Evolutionary conservation across 1,284 basidiomycete species (phyloP).

Genomic region (Pyrrhoderma noxium): DNA sequence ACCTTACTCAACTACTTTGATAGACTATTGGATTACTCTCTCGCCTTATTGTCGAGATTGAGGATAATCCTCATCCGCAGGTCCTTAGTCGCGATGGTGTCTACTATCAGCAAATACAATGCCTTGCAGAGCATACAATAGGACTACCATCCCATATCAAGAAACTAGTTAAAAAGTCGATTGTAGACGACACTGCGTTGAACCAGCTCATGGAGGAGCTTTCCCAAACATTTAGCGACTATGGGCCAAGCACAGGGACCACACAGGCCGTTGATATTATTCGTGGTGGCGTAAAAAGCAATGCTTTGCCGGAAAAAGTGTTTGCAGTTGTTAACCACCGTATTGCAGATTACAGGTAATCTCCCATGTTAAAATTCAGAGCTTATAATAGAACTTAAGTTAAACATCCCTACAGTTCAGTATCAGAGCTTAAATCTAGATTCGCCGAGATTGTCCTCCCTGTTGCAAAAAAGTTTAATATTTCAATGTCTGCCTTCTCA

Average conservation of each 20-base stretch:
- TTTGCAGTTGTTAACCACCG: conserved; percentile 38
- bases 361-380: neutral
- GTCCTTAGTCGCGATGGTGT: conserved; percentile 20
- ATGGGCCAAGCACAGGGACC: conserved; percentile 31
- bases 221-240: conserved; percentile 11
- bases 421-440: conserved; percentile 28
- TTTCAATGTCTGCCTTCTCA: conserved; percentile 27
- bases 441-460: conserved; percentile 29
- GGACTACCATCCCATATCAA: conserved; percentile 27
- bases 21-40: conserved; percentile 35
- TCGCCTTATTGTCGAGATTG: conserved; percentile 30
- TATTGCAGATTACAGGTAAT: conserved; percentile 29
- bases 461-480: conserved; percentile 25
- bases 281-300: conserved; percentile 40
- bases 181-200: conserved; percentile 24
- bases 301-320: conserved; percentile 36
- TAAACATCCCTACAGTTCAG: conserved; percentile 26
- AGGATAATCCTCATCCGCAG: conserved; percentile 30
- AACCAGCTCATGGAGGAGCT: conserved; percentile 25
- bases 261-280: conserved; percentile 48
- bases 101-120: conserved; percentile 25
- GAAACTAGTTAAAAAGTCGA: conserved; percentile 25
- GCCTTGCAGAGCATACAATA: conserved; percentile 29
- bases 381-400: too few species aligned
- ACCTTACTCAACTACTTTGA: neutral